Conservation (phyloP, 306 rosid species). For the Ochetophila trinervis region DNA sequence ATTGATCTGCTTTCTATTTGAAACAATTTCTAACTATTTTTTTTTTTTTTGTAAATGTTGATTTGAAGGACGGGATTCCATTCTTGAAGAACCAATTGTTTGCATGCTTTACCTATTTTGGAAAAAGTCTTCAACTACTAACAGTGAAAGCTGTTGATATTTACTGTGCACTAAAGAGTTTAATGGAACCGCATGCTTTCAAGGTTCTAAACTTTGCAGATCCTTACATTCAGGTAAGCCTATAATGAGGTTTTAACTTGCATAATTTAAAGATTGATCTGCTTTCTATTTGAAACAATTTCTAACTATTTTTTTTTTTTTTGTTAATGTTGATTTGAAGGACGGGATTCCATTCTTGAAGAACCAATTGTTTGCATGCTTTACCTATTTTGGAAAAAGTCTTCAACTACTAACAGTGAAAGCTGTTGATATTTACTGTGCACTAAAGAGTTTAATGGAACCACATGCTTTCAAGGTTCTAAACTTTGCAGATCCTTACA, state of each 20-base stretch:
- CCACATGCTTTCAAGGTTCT: slow-evolving; percentile 21
- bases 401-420: slow-evolving; percentile 19
- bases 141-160: slow-evolving; percentile 24
- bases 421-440: slow-evolving; percentile 27
- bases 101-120: slow-evolving; percentile 19
- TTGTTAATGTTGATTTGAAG: slow-evolving; percentile 25
- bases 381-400: slow-evolving; percentile 20
- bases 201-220: slow-evolving; percentile 16
- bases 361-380: slow-evolving; percentile 25
- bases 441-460: slow-evolving; percentile 29
- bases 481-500: slow-evolving; percentile 6
- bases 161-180: slow-evolving; percentile 29
- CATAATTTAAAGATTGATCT: slow-evolving; percentile 2
- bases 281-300: background rate
- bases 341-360: slow-evolving; percentile 33
- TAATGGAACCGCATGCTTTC: slow-evolving; percentile 19
- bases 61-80: slow-evolving; percentile 39
- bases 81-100: slow-evolving; percentile 26
- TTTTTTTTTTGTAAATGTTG: background rate
- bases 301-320: background rate
- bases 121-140: slow-evolving; percentile 21
- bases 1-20: too few relatives aligned
- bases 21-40: background rate
- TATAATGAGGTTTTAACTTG: background rate
- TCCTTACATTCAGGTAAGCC: slow-evolving; percentile 28